A percentile compares a stretch with the other conserved stretches of the same genome.
Conservation (phyloP, 139 green algal species). For the Dunaliella sp. region DNA sequence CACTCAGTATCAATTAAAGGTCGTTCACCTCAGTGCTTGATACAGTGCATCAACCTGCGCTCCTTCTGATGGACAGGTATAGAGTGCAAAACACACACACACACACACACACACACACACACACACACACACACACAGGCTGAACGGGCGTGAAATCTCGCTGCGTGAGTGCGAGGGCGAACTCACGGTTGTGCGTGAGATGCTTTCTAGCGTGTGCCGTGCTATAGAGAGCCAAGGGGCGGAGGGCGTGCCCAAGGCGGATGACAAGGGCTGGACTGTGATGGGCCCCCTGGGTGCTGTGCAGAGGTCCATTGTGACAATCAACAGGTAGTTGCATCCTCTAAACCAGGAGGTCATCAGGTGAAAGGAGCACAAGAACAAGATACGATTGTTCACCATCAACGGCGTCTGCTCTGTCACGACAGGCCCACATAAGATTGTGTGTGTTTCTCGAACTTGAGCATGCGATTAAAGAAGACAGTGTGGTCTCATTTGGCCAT, state of each 20-base stretch:
- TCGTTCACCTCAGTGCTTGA: too few relatives aligned
- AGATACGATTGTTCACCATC: too few relatives aligned
- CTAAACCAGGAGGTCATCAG: background rate
- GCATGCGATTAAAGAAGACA: too few relatives aligned
- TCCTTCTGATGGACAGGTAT: too few relatives aligned
- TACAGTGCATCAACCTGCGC: too few relatives aligned
- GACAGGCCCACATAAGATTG: too few relatives aligned
- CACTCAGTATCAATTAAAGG: too few relatives aligned
- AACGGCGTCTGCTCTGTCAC: too few relatives aligned
- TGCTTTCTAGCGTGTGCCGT: conserved; percentile 4
- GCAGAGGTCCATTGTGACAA: conserved; percentile 12
- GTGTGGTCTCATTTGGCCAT: too few relatives aligned
- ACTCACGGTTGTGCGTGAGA: background rate
- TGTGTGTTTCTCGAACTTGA: too few relatives aligned
- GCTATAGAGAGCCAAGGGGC: conserved; percentile 8
- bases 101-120: background rate
- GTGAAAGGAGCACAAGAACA: too few relatives aligned
- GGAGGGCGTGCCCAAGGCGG: conserved; percentile 7
- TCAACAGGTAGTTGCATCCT: background rate
- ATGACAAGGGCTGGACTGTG: conserved; percentile 18
- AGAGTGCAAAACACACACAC: background rate
- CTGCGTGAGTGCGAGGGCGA: background rate
- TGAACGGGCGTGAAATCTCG: background rate
- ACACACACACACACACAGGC: background rate
- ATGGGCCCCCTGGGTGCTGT: conserved; percentile 7